These are phyloP conservation scores for Leccinum longicurvipes DNA, from an alignment of 768 basidiomycete genomes.

Conservation along the genomic window DNA sequence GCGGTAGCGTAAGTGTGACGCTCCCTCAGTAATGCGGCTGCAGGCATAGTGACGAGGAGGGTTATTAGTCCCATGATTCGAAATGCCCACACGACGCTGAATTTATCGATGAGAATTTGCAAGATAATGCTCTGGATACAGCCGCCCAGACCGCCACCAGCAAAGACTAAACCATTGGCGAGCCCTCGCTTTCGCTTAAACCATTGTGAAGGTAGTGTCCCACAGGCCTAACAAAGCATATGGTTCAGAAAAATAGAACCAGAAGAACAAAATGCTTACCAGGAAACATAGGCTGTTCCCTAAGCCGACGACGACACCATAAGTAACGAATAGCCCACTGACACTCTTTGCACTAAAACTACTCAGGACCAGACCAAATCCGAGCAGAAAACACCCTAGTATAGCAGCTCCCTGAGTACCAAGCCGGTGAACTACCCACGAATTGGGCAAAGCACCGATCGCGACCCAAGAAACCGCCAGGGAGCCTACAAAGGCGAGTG, in stretches of 20 bases:
- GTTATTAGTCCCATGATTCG: conserved; percentile 30
- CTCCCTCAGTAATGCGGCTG: conserved; percentile 28
- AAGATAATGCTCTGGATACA: conserved; percentile 29
- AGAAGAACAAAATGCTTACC: conserved; percentile 12
- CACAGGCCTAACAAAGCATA: conserved; percentile 13
- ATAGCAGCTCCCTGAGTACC: conserved; percentile 28
- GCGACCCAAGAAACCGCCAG: conserved; percentile 27
- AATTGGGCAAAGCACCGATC: conserved; percentile 27
- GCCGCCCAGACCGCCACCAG: conserved; percentile 32
- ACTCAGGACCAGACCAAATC: conserved; percentile 21
- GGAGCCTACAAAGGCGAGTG: conserved; percentile 34
- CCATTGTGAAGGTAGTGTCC: conserved; percentile 35
- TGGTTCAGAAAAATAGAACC: background rate
- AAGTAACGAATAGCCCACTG: conserved; percentile 21
- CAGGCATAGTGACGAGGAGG: conserved; percentile 24
- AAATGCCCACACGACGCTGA: conserved; percentile 33
- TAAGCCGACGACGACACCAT: conserved; percentile 28
- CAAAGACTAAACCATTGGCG: conserved; percentile 35
- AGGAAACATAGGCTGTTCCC: conserved; percentile 27
- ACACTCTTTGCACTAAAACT: conserved; percentile 14
- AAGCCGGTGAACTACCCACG: conserved; percentile 29
- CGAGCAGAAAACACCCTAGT: conserved; percentile 28
- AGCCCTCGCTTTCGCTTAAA: conserved; percentile 32
- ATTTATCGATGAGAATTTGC: conserved; percentile 24
- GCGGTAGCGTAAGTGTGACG: conserved; percentile 15